Conservation (phyloP, 2,329 filamentous ascomycete species). For the Eurotiales sp. region DNA sequence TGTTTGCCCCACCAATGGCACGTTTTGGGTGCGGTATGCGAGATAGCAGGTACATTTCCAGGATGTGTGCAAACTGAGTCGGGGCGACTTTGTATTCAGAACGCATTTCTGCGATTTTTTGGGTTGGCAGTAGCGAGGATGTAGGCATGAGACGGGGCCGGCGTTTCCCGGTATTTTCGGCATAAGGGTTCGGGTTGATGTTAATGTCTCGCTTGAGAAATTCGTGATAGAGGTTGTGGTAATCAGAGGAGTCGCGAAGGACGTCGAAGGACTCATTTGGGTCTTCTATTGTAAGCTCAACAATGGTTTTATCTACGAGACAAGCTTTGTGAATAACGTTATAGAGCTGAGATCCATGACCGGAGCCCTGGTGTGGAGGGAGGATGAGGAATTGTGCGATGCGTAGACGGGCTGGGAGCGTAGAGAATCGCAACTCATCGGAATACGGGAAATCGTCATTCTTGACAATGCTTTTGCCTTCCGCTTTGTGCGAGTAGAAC, state of each 20-base stretch:
- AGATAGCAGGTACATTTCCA: constrained; percentile 61
- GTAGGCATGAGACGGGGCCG: constrained; percentile 44
- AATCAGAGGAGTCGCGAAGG: constrained; percentile 61
- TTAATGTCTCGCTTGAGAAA: constrained; percentile 47
- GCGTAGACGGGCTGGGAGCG: constrained; percentile 71
- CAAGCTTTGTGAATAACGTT: constrained; percentile 70
- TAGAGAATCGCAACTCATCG: constrained; percentile 46
- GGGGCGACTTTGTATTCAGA: constrained; percentile 55
- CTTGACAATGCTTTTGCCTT: constrained; percentile 38
- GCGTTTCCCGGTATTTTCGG: constrained; percentile 30
- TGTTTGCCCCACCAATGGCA: constrained; percentile 46
- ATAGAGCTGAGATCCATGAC: constrained; percentile 78
- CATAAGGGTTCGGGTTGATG: constrained; percentile 44
- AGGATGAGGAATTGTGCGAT: constrained; percentile 93
- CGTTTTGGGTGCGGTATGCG: constrained; percentile 51
- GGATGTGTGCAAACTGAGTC: constrained; percentile 59
- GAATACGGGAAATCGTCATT: constrained; percentile 43
- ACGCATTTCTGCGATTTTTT: constrained; percentile 49
- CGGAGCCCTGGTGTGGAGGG: constrained; percentile 77
- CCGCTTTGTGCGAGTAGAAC: constrained; percentile 40
- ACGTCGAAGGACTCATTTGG: constrained; percentile 70
- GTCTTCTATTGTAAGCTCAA: constrained; percentile 89
- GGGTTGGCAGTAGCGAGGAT: constrained; percentile 51
- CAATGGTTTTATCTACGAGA: constrained; percentile 62
- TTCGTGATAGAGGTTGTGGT: constrained; percentile 52